Percentiles rank a stretch among this genome's conserved stretches.
Conservation (phyloP, 805 yeast species). For the Torulaspora indica region DNA sequence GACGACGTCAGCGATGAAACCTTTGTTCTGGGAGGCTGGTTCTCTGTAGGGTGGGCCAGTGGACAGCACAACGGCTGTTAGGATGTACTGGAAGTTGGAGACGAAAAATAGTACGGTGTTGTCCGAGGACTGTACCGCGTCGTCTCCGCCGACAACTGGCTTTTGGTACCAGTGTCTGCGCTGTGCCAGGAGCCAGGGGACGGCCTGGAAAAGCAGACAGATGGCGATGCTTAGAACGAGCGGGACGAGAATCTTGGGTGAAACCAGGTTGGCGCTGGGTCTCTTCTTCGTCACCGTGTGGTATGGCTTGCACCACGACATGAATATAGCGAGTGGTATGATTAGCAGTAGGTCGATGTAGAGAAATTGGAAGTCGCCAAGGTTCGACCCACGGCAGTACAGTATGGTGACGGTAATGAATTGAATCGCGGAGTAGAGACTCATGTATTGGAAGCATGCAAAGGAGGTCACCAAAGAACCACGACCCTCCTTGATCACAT, state of each 20-base stretch:
- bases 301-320: slow-evolving; percentile 95
- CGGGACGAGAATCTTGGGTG: slow-evolving; percentile 81
- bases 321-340: slow-evolving; percentile 89
- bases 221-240: slow-evolving; percentile 71
- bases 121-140: slow-evolving; percentile 78
- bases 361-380: slow-evolving; percentile 94
- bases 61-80: slow-evolving; percentile 77
- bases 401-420: slow-evolving; percentile 80
- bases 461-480: slow-evolving; percentile 93
- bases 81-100: slow-evolving; percentile 84
- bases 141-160: slow-evolving; percentile 79
- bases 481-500: slow-evolving; percentile 90
- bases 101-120: slow-evolving; percentile 79
- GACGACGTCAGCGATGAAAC: slow-evolving; percentile 62
- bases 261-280: slow-evolving; percentile 91
- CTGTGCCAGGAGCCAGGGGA: slow-evolving; percentile 59
- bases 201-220: slow-evolving; percentile 58
- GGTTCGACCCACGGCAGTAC: slow-evolving; percentile 82
- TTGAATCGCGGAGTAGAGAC: slow-evolving; percentile 93
- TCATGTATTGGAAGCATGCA: slow-evolving; percentile 97
- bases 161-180: slow-evolving; percentile 67
- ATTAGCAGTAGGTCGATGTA: slow-evolving; percentile 89
- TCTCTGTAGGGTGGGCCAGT: slow-evolving; percentile 93
- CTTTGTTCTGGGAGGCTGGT: slow-evolving; percentile 59
- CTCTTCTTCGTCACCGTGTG: slow-evolving; percentile 56